Evolutionary conservation across 495 filamentous ascomycete species (phyloP), one percentile per base, ranked within the genome.

Genomic region (Penicillium arizonense): DNA sequence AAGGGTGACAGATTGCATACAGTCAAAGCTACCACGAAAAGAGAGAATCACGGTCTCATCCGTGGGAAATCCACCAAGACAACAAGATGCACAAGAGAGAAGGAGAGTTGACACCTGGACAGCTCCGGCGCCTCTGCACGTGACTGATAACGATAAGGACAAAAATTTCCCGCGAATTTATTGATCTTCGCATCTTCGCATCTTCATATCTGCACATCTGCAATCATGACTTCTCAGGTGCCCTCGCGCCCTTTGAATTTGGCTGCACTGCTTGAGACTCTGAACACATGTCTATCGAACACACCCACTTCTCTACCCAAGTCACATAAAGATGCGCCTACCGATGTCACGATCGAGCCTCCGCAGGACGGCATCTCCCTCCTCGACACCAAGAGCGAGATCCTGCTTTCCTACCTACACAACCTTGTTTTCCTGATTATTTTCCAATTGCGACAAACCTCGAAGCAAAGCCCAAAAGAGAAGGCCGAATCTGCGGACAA

Each of bases 321-420:
- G 40, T 54, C 62, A 4, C 53, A 53, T 28, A 69, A 69, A 16
- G 65, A 69, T 40, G 58, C 57, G 4, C 57, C 68, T n/a, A 63
- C 70, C 42, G 66, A 69, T 32, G 66, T 69, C 34, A 73, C 75
- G 32, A 76, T 85, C 41, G 62, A 85, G 38, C 81, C 88, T 5
- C 86, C 89, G 8, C 78, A 85, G 58, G 85, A 96, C 55, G 93
- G 93, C 55, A 92, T 98, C 44, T 97, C 94, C 2, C 86, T 98
- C 5, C 84, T 98, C 62, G 90, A 96, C 64, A 82, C 87, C 46
- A 98, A 98, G 69, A 96, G 90, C 76, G 95, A 98, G 55, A 81
- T 97, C 14, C 82, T 98, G 12, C 87, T 98, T 38, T 91, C 95
- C 2, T 98, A 98, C 73, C 76, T 97, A 0, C 95, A 97, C 60